Percentiles rank a stretch among this genome's conserved stretches.
Evolutionary conservation across 192 early-diverging fungal species (phyloP).

Genomic region (Coemansia sp.): DNA sequence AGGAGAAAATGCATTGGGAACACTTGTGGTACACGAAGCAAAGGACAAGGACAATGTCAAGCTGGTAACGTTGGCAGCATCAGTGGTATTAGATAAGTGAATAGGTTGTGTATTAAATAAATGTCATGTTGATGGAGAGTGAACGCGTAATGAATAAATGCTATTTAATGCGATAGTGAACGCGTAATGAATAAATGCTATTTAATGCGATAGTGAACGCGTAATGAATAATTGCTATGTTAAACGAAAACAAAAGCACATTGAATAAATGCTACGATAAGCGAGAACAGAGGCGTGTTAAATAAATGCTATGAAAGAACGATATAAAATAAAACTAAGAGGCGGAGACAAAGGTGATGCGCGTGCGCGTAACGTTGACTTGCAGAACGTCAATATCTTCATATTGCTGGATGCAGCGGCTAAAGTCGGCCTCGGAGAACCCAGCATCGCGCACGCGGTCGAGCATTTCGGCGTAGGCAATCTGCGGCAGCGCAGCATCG

Average conservation of each 20-base stretch:
- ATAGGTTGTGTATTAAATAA: not conserved
- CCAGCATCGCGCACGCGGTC: constrained; percentile 73
- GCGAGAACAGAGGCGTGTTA: not conserved
- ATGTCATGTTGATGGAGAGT: not conserved
- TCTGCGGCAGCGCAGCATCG: constrained; percentile 42
- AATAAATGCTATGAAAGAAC: not conserved
- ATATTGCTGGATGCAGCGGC: constrained; percentile 70
- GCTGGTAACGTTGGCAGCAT: constrained; percentile 28
- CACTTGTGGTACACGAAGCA: constrained; percentile 42
- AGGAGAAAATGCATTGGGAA: not conserved
- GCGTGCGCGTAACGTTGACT: constrained; percentile 58
- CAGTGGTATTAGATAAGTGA: not conserved
- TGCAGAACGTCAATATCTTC: constrained; percentile 73
- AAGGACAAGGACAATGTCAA: constrained; percentile 54
- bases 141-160: not conserved
- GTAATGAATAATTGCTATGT: not conserved
- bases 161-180: too few species aligned
- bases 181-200: too few species aligned
- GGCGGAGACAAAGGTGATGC: constrained; percentile 51
- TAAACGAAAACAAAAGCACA: too few species aligned
- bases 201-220: not conserved
- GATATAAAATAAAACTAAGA: constrained; percentile 6
- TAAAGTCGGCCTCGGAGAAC: constrained; percentile 72
- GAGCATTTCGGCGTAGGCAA: constrained; percentile 61
- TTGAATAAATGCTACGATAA: too few species aligned